Percentiles rank a stretch among this genome's conserved stretches.
phyloP scores from a whole-genome alignment of 2,329 filamentous ascomycete species.

The Dothiorella sarmentorum region DNA sequence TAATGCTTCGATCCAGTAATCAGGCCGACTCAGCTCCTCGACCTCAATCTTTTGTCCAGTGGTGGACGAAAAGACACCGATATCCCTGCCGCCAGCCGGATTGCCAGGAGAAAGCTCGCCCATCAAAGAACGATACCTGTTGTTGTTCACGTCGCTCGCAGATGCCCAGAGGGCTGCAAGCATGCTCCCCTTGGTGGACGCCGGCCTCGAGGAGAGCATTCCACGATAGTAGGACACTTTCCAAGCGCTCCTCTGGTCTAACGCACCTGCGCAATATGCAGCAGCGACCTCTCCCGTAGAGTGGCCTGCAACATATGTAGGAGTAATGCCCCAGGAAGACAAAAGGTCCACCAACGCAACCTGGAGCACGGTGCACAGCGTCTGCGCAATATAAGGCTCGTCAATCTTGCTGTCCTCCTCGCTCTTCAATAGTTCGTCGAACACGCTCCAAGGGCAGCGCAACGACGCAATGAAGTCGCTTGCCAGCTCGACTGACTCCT shows the following conservation, averaged over 20 bases:
- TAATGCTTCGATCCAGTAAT: constrained; percentile 41
- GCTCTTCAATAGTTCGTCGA: constrained; percentile 22
- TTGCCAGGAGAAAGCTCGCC: background rate
- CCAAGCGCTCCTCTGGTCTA: constrained; percentile 18
- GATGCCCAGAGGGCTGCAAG: constrained; percentile 24
- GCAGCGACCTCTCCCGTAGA: constrained; percentile 20
- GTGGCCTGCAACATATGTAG: constrained; percentile 26
- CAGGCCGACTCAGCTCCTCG: background rate
- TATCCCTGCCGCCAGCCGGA: background rate
- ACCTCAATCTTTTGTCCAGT: background rate
- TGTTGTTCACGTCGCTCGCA: constrained; percentile 18
- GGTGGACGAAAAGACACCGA: constrained; percentile 1
- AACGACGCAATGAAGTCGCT: constrained; percentile 17
- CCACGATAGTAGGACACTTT: constrained; percentile 21
- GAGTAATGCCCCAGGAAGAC: constrained; percentile 26
- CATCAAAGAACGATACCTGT: constrained; percentile 23
- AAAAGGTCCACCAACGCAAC: constrained; percentile 29
- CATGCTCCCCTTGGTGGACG: constrained; percentile 22
- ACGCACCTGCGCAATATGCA: constrained; percentile 20
- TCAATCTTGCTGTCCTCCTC: constrained; percentile 23
- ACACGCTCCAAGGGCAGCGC: constrained; percentile 27
- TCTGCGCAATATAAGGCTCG: constrained; percentile 26
- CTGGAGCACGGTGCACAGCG: constrained; percentile 28
- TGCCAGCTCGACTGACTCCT: background rate
- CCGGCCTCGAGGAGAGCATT: constrained; percentile 17